phyloP scores from a whole-genome alignment of 208 protist genomes.

The Leishmania martiniquensis region DNA sequence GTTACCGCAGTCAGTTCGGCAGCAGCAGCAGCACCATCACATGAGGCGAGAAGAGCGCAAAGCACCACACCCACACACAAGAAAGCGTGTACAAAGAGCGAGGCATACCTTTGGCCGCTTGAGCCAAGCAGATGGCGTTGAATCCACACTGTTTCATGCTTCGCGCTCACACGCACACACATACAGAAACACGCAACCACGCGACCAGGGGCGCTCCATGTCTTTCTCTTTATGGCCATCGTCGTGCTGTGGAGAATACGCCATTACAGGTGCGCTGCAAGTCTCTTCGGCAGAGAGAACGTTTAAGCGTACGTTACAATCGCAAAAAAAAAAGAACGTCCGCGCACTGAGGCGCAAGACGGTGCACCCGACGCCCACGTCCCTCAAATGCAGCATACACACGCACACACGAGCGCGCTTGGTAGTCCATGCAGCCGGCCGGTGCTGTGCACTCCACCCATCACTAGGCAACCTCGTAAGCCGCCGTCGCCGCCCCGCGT shows the following conservation, averaged over 20 bases:
- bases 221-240: background rate
- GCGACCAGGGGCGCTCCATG: background rate
- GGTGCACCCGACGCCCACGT: background rate
- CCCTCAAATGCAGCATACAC: background rate
- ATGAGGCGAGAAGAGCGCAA: background rate
- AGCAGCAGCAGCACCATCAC: background rate
- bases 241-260: background rate
- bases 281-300: background rate
- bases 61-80: background rate
- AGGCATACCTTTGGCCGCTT: background rate
- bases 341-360: background rate
- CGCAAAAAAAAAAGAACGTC: conserved; percentile 12
- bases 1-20: background rate
- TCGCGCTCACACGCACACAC: background rate
- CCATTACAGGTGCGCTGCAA: background rate
- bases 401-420: background rate
- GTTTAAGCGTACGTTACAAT: conserved; percentile 23
- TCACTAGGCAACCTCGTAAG: background rate
- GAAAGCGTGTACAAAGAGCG: background rate
- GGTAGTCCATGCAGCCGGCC: background rate
- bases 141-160: background rate
- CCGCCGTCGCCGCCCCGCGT: conserved; percentile 25
- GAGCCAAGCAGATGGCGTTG: background rate
- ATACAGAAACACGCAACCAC: background rate
- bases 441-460: background rate